Evolutionary conservation across 352 stramenopile species (phyloP).

Genomic region (Globisporangium radiosum): DNA sequence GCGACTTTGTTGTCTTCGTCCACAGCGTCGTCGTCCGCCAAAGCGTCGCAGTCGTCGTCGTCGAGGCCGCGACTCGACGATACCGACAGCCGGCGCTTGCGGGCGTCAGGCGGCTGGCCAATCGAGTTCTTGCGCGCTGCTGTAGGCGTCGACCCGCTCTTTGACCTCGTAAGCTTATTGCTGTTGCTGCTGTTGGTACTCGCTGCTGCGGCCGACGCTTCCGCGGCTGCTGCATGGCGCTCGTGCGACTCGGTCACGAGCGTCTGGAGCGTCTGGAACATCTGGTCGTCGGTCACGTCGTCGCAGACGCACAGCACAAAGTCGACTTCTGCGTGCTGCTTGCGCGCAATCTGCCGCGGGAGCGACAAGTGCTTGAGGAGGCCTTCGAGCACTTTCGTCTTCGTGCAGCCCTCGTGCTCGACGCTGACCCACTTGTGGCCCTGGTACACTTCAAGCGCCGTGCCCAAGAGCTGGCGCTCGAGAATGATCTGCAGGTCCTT

Average conservation of each 20-base stretch:
- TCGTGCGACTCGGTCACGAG: conserved; percentile 72
- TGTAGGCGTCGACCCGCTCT: conserved; percentile 1
- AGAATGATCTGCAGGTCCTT: conserved; percentile 89
- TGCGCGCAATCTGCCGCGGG: conserved; percentile 54
- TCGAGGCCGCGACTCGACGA: conserved; percentile 18
- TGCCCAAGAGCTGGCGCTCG: conserved; percentile 78
- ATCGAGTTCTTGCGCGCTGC: conserved; percentile 13
- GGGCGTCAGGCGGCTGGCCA: neutral
- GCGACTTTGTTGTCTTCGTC: conserved; percentile 76
- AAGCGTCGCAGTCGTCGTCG: conserved; percentile 35
- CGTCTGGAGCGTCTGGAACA: conserved; percentile 85
- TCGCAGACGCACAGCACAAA: conserved; percentile 88
- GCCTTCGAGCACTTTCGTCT: conserved; percentile 66
- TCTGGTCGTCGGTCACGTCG: conserved; percentile 86
- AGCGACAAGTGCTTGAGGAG: conserved; percentile 70
- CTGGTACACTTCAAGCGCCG: conserved; percentile 83
- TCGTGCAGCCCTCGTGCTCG: conserved; percentile 75
- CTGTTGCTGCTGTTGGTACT: too few relatives aligned
- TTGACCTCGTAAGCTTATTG: too few relatives aligned
- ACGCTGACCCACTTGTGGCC: conserved; percentile 79
- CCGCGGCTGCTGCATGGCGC: conserved; percentile 27
- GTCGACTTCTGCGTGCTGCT: conserved; percentile 70
- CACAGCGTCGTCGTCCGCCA: conserved; percentile 18
- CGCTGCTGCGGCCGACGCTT: too few relatives aligned
- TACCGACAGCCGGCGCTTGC: conserved; percentile 2